Evolutionary conservation across 2,329 filamentous ascomycete genomes (phyloP), one percentile per base, ranked within the genome.

Genomic region (Tolypocladium sp.): DNA sequence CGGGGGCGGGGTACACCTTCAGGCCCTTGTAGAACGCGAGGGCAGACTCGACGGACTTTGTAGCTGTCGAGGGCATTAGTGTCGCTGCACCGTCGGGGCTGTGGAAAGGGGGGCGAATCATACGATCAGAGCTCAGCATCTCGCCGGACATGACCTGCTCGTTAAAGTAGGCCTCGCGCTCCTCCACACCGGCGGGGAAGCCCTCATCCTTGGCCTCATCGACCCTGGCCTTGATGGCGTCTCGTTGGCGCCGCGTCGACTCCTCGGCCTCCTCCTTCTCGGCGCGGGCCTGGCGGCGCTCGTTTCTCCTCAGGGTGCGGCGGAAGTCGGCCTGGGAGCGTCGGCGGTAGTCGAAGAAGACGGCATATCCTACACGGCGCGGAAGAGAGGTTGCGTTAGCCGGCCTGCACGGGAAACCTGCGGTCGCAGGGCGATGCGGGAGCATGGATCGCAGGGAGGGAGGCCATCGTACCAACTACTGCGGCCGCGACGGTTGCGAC

Each of bases 21-120:
- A 99, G 84, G 52, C 92, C 94, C 82, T 92, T 95, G 85, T 97
- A 99, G 79, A 99, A 99, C 75, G 90, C 91, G 62, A 97, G 80
- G 55, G 94, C 93, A 57, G 94, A 91, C 65, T 97, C 92, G 60
- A 96, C 76, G 46, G 82, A 79, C 70, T 87, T 84, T 65, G 84
- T 77, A 66, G 87, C 87, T 90, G 66, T 63, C 25, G 42, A 33
- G 6, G 9, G 35, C 33, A 37, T 44, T 9, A 46, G 51, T 13
- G 41, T 40, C 46, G 4, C n/a, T 20, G 46, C 27, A 12, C 4
- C 25, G 27, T 33, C 4, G 27, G 8, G 17, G 15, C 8, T 33
- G 8, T 10, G 46, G 8, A 30, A 46, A 25, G 4, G 44, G 4
- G 58, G 53, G 59, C 46, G 38, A 40, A n/a, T 56, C 84, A 73